phyloP scores from a whole-genome alignment of 202 grass and related monocot genomes.

The Zizania palustris region DNA sequence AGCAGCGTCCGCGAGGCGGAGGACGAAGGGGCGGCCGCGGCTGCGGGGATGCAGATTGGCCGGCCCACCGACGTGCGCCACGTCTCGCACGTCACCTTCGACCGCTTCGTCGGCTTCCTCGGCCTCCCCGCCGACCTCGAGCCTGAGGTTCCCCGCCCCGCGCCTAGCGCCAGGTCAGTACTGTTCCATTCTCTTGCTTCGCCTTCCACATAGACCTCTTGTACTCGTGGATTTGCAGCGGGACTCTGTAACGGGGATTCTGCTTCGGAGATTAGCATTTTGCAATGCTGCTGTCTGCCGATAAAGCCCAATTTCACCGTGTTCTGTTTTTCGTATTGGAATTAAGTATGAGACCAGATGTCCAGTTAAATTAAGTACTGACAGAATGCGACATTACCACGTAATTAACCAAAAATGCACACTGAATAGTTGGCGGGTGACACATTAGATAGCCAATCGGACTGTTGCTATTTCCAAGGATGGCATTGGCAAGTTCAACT shows the following conservation, averaged over 20 bases:
- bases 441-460: not conserved
- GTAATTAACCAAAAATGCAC: conserved; percentile 29
- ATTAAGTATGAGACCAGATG: conserved; percentile 1
- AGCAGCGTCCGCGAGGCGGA: conserved; percentile 39
- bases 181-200: not conserved
- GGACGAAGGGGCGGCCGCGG: conserved; percentile 21
- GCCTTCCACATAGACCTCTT: not conserved
- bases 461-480: conserved; percentile 9
- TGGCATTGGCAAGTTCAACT: conserved; percentile 25
- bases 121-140: conserved; percentile 93
- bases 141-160: conserved; percentile 66
- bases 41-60: conserved; percentile 77
- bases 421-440: not conserved
- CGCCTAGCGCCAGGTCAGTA: conserved; percentile 86
- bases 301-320: conserved; percentile 16
- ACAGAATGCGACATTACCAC: not conserved
- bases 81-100: conserved; percentile 93
- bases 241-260: not conserved
- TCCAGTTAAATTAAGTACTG: conserved; percentile 14
- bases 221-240: not conserved
- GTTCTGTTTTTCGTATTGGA: not conserved
- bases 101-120: conserved; percentile 91
- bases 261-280: conserved; percentile 2
- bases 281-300: not conserved
- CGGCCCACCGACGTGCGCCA: conserved; percentile 86